These are phyloP conservation scores for Candida suzukii DNA, from an alignment of 805 yeast genomes.

Conservation along the genomic window DNA sequence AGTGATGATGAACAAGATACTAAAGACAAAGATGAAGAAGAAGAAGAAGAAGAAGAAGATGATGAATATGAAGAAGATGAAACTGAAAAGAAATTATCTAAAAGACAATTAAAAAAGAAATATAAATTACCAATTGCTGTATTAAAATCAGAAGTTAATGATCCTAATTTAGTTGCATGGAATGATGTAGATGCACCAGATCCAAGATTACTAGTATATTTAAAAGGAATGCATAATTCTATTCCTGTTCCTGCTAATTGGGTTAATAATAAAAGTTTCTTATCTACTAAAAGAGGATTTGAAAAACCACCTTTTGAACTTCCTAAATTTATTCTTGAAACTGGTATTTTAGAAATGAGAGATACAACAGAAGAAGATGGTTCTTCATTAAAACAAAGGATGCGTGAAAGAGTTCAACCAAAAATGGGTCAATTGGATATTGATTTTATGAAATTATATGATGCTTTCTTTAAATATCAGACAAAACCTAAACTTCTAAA, in stretches of 20 bases:
- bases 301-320: constrained; percentile 68
- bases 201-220: constrained; percentile 55
- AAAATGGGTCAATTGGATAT: constrained; percentile 81
- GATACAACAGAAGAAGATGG: constrained; percentile 47
- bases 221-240: constrained; percentile 59
- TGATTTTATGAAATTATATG: constrained; percentile 73
- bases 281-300: constrained; percentile 56
- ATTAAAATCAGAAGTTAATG: constrained; percentile 50
- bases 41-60: constrained; percentile 8
- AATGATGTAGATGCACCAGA: constrained; percentile 79
- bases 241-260: constrained; percentile 83
- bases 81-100: constrained; percentile 28
- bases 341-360: constrained; percentile 87
- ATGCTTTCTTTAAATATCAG: constrained; percentile 82
- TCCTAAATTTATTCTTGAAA: constrained; percentile 70
- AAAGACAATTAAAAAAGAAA: constrained; percentile 42
- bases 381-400: constrained; percentile 58
- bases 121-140: constrained; percentile 59
- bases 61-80: constrained; percentile 12
- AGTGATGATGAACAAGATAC: constrained; percentile 13
- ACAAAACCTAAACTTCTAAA: constrained; percentile 59
- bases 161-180: constrained; percentile 82
- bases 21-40: constrained; percentile 13
- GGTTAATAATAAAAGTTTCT: constrained; percentile 70
- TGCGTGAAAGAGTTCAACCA: constrained; percentile 83